These are phyloP conservation scores for Claviceps monticola DNA, from an alignment of 2,329 filamentous ascomycete genomes.

Conservation along the genomic window DNA sequence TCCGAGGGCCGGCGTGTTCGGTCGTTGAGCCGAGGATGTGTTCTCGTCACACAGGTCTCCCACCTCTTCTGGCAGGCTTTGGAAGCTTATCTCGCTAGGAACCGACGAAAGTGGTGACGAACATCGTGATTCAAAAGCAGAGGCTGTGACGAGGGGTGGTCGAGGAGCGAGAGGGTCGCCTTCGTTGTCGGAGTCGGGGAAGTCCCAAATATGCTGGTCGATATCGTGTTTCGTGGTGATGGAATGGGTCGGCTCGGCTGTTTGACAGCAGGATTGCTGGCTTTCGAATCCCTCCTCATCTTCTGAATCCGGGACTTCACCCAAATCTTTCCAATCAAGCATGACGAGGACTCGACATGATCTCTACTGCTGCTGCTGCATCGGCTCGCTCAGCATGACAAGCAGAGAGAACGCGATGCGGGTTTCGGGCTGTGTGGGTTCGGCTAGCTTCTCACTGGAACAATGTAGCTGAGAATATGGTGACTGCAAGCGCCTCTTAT, in stretches of 20 bases:
- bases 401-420: neutral
- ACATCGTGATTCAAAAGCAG: constrained; percentile 5
- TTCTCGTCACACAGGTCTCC: neutral
- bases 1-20: neutral
- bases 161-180: neutral
- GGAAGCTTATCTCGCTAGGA: constrained; percentile 15
- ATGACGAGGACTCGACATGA: constrained; percentile 21
- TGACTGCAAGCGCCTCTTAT: neutral
- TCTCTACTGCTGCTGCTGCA: constrained; percentile 8
- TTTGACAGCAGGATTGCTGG: constrained; percentile 11
- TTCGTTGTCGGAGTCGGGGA: constrained; percentile 20
- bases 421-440: neutral
- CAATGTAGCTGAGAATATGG: neutral
- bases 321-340: constrained; percentile 35
- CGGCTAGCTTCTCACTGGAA: neutral
- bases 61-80: neutral
- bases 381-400: constrained; percentile 1
- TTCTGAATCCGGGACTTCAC: constrained; percentile 37
- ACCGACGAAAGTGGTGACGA: constrained; percentile 24
- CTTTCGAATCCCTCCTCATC: constrained; percentile 31
- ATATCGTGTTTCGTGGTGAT: neutral
- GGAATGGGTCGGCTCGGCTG: neutral
- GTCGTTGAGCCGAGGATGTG: neutral
- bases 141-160: constrained; percentile 1
- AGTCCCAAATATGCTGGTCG: constrained; percentile 20